Evolutionary conservation across 139 green algal species (phyloP).

Genomic region (Picochlorum sp.): DNA sequence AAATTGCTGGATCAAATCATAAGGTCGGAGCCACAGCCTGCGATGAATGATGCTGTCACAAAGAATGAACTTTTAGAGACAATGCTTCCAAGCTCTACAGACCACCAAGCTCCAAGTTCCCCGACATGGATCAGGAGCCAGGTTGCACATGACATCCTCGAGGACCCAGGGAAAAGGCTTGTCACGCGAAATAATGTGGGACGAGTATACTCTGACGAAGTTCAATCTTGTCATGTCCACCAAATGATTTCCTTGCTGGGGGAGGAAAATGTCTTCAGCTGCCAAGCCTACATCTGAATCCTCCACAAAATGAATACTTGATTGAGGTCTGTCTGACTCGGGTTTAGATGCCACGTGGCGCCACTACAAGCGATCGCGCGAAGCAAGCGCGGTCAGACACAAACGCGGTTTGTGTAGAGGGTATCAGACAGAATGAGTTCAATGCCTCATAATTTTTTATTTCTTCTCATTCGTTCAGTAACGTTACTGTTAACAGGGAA

Average conservation of each 20-base stretch:
- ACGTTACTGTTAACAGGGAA: too few species aligned
- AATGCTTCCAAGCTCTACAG: background rate
- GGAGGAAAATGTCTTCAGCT: constrained; percentile 11
- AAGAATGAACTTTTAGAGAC: constrained; percentile 16
- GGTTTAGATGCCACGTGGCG: too few species aligned
- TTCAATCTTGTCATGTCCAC: constrained; percentile 8
- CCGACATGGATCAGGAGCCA: background rate
- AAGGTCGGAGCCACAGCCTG: background rate
- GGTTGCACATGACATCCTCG: background rate
- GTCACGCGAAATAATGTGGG: background rate
- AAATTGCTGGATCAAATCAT: constrained; percentile 6
- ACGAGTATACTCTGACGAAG: background rate
- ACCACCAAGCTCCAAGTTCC: background rate
- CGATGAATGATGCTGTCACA: constrained; percentile 19
- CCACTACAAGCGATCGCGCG: too few species aligned
- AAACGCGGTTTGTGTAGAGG: too few species aligned
- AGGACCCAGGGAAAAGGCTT: background rate
- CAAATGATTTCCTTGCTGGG: constrained; percentile 14
- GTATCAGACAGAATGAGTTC: too few species aligned
- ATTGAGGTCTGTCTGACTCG: too few species aligned
- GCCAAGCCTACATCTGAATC: background rate
- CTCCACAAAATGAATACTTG: background rate
- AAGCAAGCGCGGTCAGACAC: too few species aligned
- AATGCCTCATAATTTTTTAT: too few species aligned
- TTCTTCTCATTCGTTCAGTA: too few species aligned